Percentiles rank a stretch among this genome's conserved stretches.
These are phyloP conservation scores for Colletotrichum euphorbiae DNA, from an alignment of 2,329 filamentous ascomycete genomes.

Conservation along the genomic window DNA sequence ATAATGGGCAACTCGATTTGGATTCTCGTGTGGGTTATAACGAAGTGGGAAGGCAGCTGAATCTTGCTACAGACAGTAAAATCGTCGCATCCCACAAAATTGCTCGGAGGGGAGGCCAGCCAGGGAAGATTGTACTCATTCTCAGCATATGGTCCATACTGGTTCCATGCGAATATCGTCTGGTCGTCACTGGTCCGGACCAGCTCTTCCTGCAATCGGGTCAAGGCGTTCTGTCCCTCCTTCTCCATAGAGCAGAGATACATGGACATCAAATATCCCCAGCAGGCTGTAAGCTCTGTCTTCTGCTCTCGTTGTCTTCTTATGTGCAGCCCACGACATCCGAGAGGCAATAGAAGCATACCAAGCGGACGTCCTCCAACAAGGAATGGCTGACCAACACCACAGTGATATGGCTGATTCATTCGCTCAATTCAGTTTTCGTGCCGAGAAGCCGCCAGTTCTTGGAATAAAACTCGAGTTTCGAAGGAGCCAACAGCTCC, in stretches of 20 bases:
- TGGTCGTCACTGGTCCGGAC: not conserved
- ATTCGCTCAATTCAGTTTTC: not conserved
- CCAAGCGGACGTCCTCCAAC: not conserved
- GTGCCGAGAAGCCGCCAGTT: not conserved
- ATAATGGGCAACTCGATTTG: too few species aligned
- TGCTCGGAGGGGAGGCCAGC: too few species aligned
- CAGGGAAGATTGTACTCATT: too few species aligned
- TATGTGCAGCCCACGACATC: slow-evolving; percentile 12
- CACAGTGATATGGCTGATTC: not conserved
- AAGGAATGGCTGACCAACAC: not conserved
- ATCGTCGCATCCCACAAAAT: too few species aligned
- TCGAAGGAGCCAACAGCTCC: slow-evolving; percentile 43
- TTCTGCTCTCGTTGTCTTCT: not conserved
- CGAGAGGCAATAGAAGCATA: not conserved
- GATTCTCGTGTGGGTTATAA: too few species aligned
- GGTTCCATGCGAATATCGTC: not conserved
- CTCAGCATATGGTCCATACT: too few species aligned
- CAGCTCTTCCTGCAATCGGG: not conserved
- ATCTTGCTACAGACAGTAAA: too few species aligned
- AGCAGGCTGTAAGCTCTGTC: slow-evolving; percentile 3
- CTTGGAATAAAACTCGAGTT: slow-evolving; percentile 41
- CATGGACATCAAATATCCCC: not conserved
- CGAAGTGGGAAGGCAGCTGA: too few species aligned
- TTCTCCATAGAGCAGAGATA: slow-evolving; percentile 1
- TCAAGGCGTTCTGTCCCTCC: not conserved